Conservation (phyloP, 192 early-diverging fungal genomes). For the Mortierella antarctica region DNA sequence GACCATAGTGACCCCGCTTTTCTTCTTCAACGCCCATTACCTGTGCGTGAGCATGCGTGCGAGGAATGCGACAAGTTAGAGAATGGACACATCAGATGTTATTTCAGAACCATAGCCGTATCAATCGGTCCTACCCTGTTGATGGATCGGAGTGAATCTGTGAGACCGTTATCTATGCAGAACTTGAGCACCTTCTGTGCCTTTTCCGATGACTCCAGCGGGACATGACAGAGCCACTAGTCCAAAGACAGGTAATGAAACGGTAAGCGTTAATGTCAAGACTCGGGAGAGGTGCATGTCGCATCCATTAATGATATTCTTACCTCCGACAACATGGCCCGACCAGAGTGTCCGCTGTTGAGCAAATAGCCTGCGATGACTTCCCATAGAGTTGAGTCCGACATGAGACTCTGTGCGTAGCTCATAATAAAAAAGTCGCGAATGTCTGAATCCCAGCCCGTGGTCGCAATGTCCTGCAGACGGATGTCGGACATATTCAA, state of each 20-base stretch:
- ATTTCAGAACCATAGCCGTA: neutral
- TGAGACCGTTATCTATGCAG: slow-evolving; percentile 57
- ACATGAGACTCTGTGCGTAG: slow-evolving; percentile 51
- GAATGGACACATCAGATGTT: neutral
- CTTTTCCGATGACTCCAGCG: slow-evolving; percentile 60
- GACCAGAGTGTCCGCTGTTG: slow-evolving; percentile 31
- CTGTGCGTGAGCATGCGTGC: neutral
- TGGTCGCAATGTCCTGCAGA: slow-evolving; percentile 28
- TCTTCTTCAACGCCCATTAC: slow-evolving; percentile 62
- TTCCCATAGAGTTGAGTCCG: slow-evolving; percentile 46
- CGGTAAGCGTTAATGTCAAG: neutral
- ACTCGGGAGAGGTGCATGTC: slow-evolving; percentile 8
- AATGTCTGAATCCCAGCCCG: slow-evolving; percentile 24
- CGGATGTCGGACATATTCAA: slow-evolving; percentile 62
- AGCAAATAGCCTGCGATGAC: slow-evolving; percentile 33
- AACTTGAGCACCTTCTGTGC: slow-evolving; percentile 65
- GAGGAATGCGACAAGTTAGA: neutral
- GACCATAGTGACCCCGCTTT: slow-evolving; percentile 63
- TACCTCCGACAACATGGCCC: slow-evolving; percentile 33
- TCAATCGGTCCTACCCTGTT: slow-evolving; percentile 52
- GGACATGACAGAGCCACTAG: slow-evolving; percentile 64
- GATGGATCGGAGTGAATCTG: slow-evolving; percentile 40
- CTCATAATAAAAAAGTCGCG: slow-evolving; percentile 58
- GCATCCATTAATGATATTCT: neutral
- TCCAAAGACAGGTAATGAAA: slow-evolving; percentile 10